A percentile compares a stretch with the other conserved stretches of the same genome.
phyloP scores from a whole-genome alignment of 2,329 filamentous ascomycete species.

The Penicillium paneum region DNA sequence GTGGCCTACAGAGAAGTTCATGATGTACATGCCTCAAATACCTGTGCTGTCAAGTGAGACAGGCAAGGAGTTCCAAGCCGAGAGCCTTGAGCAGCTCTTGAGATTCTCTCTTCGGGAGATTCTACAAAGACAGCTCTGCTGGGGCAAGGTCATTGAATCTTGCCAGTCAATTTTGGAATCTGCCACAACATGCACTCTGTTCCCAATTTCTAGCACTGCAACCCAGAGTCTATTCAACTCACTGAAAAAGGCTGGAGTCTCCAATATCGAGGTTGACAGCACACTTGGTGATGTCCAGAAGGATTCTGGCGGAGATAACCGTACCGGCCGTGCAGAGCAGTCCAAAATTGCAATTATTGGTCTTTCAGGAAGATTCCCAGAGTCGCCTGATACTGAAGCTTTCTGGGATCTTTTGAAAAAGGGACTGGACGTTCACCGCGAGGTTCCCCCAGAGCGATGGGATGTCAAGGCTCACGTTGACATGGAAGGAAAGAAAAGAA shows the following conservation, averaged over 20 bases:
- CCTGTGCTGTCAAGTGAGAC: constrained; percentile 40
- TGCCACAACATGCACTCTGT: constrained; percentile 21
- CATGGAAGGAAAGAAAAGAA: constrained; percentile 67
- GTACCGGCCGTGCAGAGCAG: constrained; percentile 31
- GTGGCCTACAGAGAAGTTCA: constrained; percentile 31
- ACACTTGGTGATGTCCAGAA: constrained; percentile 27
- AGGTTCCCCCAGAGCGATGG: constrained; percentile 66
- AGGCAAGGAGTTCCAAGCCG: constrained; percentile 29
- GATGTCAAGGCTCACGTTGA: constrained; percentile 69
- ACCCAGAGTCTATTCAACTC: constrained; percentile 32
- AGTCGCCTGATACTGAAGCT: constrained; percentile 66
- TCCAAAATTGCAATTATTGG: constrained; percentile 82
- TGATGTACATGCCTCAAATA: constrained; percentile 29
- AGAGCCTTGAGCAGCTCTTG: constrained; percentile 34
- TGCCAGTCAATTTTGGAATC: constrained; percentile 26
- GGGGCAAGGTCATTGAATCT: constrained; percentile 41
- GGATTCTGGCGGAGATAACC: constrained; percentile 20
- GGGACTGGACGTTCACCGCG: constrained; percentile 67
- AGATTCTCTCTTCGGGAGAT: constrained; percentile 38
- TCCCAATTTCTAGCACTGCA: constrained; percentile 33
- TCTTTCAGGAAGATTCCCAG: constrained; percentile 73
- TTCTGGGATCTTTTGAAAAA: constrained; percentile 74
- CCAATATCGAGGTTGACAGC: constrained; percentile 27
- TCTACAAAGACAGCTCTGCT: constrained; percentile 38
- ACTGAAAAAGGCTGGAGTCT: constrained; percentile 30